Conservation (phyloP, 192 early-diverging fungal genomes). For the Mortierella antarctica region DNA sequence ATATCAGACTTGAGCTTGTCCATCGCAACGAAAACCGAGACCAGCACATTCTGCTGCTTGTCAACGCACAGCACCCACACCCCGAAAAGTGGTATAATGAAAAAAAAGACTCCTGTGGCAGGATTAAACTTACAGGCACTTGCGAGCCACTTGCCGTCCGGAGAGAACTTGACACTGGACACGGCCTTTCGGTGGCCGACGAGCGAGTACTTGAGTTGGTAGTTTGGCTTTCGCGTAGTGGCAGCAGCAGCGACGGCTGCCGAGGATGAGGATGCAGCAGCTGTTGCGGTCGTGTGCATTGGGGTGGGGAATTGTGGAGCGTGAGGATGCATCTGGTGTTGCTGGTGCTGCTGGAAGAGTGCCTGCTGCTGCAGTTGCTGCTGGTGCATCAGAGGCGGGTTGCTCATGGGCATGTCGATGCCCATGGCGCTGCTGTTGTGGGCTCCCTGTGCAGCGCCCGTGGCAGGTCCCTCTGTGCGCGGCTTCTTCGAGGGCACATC, state of each 20-base stretch:
- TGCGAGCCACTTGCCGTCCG: slow-evolving; percentile 97
- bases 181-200: slow-evolving; percentile 95
- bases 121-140: slow-evolving; percentile 74
- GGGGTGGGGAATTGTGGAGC: background rate
- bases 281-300: background rate
- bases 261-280: background rate
- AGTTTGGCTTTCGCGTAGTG: slow-evolving; percentile 73
- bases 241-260: slow-evolving; percentile 10
- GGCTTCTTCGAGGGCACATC: too few relatives aligned
- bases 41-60: too few relatives aligned
- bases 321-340: background rate
- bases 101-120: background rate
- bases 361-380: background rate
- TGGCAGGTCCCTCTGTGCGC: too few relatives aligned
- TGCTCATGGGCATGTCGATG: too few relatives aligned
- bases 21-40: too few relatives aligned
- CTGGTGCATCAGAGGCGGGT: background rate
- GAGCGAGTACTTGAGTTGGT: slow-evolving; percentile 87
- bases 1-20: too few relatives aligned
- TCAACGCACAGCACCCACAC: background rate
- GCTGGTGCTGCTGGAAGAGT: slow-evolving; percentile 13
- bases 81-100: background rate
- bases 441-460: too few relatives aligned
- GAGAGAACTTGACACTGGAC: slow-evolving; percentile 97
- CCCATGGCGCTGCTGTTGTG: too few relatives aligned